A percentile compares a stretch with the other conserved stretches of the same genome.
Conservation (phyloP, 2,329 filamentous ascomycete species). For the Ascochyta fabae region DNA sequence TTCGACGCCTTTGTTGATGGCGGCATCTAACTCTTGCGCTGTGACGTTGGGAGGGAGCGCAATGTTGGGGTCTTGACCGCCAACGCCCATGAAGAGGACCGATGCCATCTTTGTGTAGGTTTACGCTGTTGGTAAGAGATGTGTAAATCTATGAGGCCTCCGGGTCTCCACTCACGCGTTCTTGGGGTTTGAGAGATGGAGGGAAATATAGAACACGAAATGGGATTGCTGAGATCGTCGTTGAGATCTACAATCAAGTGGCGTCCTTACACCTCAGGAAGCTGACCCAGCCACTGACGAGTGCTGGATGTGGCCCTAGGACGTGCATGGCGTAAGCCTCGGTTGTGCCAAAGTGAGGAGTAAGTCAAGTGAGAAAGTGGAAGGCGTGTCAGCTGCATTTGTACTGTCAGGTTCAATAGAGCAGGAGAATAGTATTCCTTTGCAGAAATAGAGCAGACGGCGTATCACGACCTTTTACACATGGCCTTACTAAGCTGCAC, state of each 20-base stretch:
- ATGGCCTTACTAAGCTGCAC: not conserved
- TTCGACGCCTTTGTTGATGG: not conserved
- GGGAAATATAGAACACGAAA: too few relatives aligned
- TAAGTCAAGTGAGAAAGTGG: not conserved
- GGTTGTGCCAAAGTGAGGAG: not conserved
- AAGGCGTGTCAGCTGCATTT: not conserved
- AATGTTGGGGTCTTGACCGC: not conserved
- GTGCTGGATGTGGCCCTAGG: not conserved
- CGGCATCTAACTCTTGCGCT: not conserved
- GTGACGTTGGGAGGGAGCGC: not conserved
- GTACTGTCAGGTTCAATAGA: not conserved
- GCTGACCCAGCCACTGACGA: not conserved
- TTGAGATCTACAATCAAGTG: too few relatives aligned
- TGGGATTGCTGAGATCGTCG: too few relatives aligned
- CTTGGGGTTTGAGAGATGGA: too few relatives aligned
- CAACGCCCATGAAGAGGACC: not conserved
- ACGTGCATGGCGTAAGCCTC: not conserved
- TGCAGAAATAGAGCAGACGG: not conserved
- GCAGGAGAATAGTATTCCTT: not conserved
- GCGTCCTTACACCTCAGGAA: not conserved
- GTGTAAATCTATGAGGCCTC: too few relatives aligned
- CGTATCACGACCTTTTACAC: not conserved
- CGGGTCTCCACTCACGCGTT: too few relatives aligned
- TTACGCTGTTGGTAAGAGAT: too few relatives aligned
- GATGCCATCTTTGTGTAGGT: not conserved